phyloP scores from a whole-genome alignment of 257 asterid species.

The Datura wrightii region DNA sequence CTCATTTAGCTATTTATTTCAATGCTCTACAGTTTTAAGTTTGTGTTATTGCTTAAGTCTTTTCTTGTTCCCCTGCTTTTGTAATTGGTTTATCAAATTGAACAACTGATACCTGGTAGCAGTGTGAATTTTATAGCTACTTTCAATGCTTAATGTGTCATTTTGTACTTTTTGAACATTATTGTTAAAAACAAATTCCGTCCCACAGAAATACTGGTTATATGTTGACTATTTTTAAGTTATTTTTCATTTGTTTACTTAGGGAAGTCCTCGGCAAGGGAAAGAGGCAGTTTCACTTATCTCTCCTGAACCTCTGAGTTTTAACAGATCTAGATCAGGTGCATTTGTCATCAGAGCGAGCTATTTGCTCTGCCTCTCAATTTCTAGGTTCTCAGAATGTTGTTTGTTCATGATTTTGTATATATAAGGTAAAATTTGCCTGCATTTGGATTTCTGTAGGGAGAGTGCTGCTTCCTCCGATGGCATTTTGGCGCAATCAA shows the following conservation, averaged over 20 bases:
- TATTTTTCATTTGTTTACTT: conserved; percentile 13
- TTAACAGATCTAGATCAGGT: conserved; percentile 79
- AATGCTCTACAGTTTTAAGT: background rate
- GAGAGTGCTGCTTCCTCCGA: conserved; percentile 66
- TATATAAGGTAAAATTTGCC: background rate
- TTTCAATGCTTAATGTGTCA: background rate
- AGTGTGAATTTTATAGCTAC: conserved; percentile 1
- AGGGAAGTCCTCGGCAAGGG: conserved; percentile 32
- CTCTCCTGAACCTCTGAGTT: conserved; percentile 30
- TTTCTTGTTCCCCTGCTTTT: conserved; percentile 8
- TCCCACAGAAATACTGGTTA: background rate
- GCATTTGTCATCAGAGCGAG: conserved; percentile 35
- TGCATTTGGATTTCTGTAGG: conserved; percentile 50
- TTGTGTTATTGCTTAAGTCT: background rate
- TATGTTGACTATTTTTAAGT: background rate
- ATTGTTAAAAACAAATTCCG: background rate
- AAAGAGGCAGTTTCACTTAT: conserved; percentile 16
- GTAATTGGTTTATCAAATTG: background rate
- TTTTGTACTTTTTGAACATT: background rate
- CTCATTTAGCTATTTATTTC: background rate
- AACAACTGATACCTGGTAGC: background rate
- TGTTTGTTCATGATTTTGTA: background rate
- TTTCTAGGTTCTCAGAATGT: background rate
- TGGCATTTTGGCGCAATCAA: conserved; percentile 84
- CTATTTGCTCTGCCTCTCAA: background rate